Percentiles rank a stretch among this genome's conserved stretches.
Conservation (phyloP, 129 eudicot genomes). For the Mikania micrantha region DNA sequence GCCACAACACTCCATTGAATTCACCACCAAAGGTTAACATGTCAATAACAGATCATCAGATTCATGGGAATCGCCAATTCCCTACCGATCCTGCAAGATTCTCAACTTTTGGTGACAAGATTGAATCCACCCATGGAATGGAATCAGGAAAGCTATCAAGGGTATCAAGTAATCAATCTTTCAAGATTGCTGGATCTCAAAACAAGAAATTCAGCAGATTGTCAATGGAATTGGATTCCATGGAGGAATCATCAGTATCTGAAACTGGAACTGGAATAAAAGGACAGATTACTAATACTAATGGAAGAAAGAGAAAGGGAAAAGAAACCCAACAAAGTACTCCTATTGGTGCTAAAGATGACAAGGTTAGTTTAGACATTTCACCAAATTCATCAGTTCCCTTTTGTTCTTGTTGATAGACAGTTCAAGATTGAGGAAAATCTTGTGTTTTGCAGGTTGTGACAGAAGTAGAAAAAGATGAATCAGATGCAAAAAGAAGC, state of each 20-base stretch:
- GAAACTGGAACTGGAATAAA: slow-evolving; percentile 32
- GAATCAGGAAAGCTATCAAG: slow-evolving; percentile 39
- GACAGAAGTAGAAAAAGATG: slow-evolving; percentile 43
- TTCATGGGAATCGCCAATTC: slow-evolving; percentile 25
- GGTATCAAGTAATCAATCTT: slow-evolving; percentile 34
- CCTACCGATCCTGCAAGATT: slow-evolving; percentile 48
- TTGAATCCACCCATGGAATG: slow-evolving; percentile 18
- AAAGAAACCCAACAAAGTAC: slow-evolving; percentile 38
- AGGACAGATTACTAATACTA: slow-evolving; percentile 27
- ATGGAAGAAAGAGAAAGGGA: slow-evolving; percentile 66
- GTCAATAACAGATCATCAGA: slow-evolving; percentile 38
- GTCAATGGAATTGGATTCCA: slow-evolving; percentile 44
- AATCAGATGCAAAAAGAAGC: slow-evolving; percentile 70
- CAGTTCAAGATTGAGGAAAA: slow-evolving; percentile 1
- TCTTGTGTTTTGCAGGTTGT: slow-evolving; percentile 39
- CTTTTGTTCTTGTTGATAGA: slow-evolving; percentile 1
- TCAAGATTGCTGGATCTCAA: slow-evolving; percentile 38
- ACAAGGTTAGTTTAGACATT: slow-evolving; percentile 57
- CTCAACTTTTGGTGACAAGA: slow-evolving; percentile 46
- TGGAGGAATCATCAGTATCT: slow-evolving; percentile 68
- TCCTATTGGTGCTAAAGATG: slow-evolving; percentile 28
- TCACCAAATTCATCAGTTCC: background rate
- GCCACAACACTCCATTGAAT: no score
- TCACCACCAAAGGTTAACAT: slow-evolving; percentile 70
- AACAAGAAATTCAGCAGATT: slow-evolving; percentile 26